Conservation (phyloP, 352 stramenopile genomes). For the Phytophthora pinifolia region DNA sequence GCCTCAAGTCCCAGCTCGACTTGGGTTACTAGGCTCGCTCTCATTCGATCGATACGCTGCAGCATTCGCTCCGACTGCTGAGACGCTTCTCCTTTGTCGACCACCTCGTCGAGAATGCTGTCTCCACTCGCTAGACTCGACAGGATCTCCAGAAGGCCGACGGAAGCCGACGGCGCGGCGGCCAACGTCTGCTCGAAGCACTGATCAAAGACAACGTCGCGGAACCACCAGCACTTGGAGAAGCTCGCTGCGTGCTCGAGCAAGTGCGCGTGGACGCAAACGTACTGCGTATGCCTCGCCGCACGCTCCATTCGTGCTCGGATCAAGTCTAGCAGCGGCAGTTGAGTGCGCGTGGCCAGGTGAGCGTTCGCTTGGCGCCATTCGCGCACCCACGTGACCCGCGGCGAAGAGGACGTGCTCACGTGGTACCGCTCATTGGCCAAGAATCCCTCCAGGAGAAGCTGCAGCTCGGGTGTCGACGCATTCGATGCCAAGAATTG, state of each 20-base stretch:
- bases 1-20: slow-evolving; percentile 35
- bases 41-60: slow-evolving; percentile 30
- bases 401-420: slow-evolving; percentile 11
- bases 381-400: slow-evolving; percentile 50
- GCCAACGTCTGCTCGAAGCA: slow-evolving; percentile 25
- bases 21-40: slow-evolving; percentile 19
- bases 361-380: slow-evolving; percentile 59
- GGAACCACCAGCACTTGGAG: slow-evolving; percentile 61
- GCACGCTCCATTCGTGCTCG: slow-evolving; percentile 43
- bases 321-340: slow-evolving; percentile 24
- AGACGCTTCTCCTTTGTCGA: slow-evolving; percentile 33
- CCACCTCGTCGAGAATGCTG: slow-evolving; percentile 38
- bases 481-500: slow-evolving; percentile 12
- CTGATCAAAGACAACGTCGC: slow-evolving; percentile 31
- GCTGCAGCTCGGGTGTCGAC: slow-evolving; percentile 17
- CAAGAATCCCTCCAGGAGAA: slow-evolving; percentile 48
- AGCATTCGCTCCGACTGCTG: slow-evolving; percentile 21
- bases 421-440: slow-evolving; percentile 33
- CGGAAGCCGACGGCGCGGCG: slow-evolving; percentile 6
- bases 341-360: slow-evolving; percentile 17
- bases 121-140: slow-evolving; percentile 24
- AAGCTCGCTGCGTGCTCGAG: slow-evolving; percentile 35
- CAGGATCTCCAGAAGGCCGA: slow-evolving; percentile 36
- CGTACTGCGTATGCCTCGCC: slow-evolving; percentile 46
- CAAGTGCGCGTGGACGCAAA: slow-evolving; percentile 26